A percentile compares a stretch with the other conserved stretches of the same genome.
These are phyloP conservation scores for Phaeosphaeria sp. DNA, from an alignment of 2,329 filamentous ascomycete genomes.

Conservation along the genomic window DNA sequence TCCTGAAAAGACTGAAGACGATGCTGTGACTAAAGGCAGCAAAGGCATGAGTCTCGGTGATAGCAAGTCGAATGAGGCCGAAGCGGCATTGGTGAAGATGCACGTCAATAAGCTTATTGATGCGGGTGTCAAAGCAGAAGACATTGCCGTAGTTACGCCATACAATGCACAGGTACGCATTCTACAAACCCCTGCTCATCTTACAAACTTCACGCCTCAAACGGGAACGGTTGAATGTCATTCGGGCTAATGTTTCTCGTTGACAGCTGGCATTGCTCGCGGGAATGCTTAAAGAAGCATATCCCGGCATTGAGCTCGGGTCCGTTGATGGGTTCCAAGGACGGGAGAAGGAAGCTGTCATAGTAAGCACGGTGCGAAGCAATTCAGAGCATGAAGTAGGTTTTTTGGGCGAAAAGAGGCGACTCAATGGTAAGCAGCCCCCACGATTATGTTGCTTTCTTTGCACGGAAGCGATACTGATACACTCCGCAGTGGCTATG, in stretches of 20 bases:
- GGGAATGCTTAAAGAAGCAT: constrained; percentile 76
- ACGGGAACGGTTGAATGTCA: constrained; percentile 2
- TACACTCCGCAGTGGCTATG: constrained; percentile 77
- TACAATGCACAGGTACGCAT: constrained; percentile 84
- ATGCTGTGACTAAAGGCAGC: constrained; percentile 60
- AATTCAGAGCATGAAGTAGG: constrained; percentile 88
- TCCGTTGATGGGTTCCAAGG: constrained; percentile 98
- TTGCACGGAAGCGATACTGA: constrained; percentile 18
- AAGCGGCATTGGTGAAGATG: constrained; percentile 78
- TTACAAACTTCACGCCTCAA: constrained; percentile 11
- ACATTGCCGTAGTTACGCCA: constrained; percentile 93
- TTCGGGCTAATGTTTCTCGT: constrained; percentile 14
- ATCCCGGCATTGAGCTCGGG: constrained; percentile 88
- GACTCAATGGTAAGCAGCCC: constrained; percentile 78
- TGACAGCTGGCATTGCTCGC: constrained; percentile 76
- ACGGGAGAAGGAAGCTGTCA: constrained; percentile 92
- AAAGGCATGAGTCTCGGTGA: constrained; percentile 66
- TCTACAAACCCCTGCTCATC: constrained; percentile 7
- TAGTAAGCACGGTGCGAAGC: constrained; percentile 92
- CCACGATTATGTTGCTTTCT: neutral
- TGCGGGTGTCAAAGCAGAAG: constrained; percentile 79
- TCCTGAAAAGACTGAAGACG: constrained; percentile 80
- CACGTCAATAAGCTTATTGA: constrained; percentile 80
- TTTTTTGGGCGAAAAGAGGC: constrained; percentile 88
- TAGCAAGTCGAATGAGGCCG: constrained; percentile 92